A percentile compares a stretch with the other conserved stretches of the same genome.
phyloP scores from a whole-genome alignment of 169 alveolate genomes.

The Eimeria maxima region DNA sequence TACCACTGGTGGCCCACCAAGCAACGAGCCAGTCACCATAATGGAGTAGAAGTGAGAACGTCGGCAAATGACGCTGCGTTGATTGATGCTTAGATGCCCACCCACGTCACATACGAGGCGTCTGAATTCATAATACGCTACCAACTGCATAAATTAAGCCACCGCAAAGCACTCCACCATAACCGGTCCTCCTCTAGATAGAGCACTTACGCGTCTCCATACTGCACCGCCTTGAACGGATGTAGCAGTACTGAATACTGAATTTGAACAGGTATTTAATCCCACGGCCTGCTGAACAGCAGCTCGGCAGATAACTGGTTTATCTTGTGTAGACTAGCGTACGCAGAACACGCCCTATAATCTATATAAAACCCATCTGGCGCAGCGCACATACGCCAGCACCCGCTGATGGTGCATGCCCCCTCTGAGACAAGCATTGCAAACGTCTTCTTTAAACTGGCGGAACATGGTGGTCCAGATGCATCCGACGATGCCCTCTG shows the following conservation, averaged over 20 bases:
- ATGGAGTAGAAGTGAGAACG: background rate
- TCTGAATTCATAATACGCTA: background rate
- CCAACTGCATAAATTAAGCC: background rate
- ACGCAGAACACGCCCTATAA: background rate
- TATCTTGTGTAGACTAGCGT: background rate
- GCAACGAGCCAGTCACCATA: conserved; percentile 43
- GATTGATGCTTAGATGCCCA: background rate
- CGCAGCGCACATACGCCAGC: background rate
- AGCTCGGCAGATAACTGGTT: background rate
- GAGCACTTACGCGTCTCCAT: background rate
- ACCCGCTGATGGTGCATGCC: conserved; percentile 11
- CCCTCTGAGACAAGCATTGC: conserved; percentile 10
- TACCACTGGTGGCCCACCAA: conserved; percentile 34
- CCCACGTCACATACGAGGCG: background rate
- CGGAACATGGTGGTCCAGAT: conserved; percentile 49
- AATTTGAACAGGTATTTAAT: background rate
- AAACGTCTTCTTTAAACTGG: conserved; percentile 35
- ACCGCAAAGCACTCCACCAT: background rate
- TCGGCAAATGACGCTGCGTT: conserved; percentile 13
- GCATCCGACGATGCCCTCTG: conserved; percentile 53
- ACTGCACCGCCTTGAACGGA: background rate
- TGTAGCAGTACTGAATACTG: conserved; percentile 27
- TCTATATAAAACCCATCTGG: conserved; percentile 33
- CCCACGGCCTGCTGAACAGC: conserved; percentile 20
- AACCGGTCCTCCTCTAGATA: background rate